Base-by-base conservation (phyloP, 176 grass and related monocot genomes). In the Bromus sterilis region DNA sequence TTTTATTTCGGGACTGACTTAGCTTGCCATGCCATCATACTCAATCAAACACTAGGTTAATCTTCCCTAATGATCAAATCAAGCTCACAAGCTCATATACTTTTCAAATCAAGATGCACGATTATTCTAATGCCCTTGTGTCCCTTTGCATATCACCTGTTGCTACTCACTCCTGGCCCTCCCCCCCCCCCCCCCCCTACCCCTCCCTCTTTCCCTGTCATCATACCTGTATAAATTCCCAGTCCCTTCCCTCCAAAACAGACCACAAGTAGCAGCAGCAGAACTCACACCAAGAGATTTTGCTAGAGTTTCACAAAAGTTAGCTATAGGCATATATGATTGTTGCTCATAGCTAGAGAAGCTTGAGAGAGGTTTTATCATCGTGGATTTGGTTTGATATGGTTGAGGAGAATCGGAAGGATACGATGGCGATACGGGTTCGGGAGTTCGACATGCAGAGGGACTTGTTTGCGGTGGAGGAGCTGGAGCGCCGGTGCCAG, bases 381-480 rank as follows among this genome's bases (percentile, higher is more conserved):
- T n/a, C n/a, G n/a, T n/a, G n/a, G n/a, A n/a, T n/a, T n/a, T n/a
- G n/a, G n/a, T 51, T 51, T 18, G 48, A 51, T 0, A 46, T 82
- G 56, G 28, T 59, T 18, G 78, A 65, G 30, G 53, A 39, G 49
- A 67, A 56, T n/a, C 32, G 48, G 76, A 78, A 77, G 64, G 28
- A 48, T 18, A 55, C 75, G 83, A 76, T 35, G 65, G 57, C 71
- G 83, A 70, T 88, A 74, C 82, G 74, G 44, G 92, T 94, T 55
- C 84, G 92, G 44, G 86, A 87, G 86, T 91, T 94, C 16, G 68
- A 91, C 36, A 75, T 91, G 86, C 81, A 71, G 83, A 89, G 56
- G 55, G 92, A 94, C 68, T 53, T 88, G 29, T 53, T 43, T 20
- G 81, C 84, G 11, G 68, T 91, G 26, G 89, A 89, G 89, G 92